phyloP scores from a whole-genome alignment of 768 basidiomycete genomes.

The Sarcodon sp. region DNA sequence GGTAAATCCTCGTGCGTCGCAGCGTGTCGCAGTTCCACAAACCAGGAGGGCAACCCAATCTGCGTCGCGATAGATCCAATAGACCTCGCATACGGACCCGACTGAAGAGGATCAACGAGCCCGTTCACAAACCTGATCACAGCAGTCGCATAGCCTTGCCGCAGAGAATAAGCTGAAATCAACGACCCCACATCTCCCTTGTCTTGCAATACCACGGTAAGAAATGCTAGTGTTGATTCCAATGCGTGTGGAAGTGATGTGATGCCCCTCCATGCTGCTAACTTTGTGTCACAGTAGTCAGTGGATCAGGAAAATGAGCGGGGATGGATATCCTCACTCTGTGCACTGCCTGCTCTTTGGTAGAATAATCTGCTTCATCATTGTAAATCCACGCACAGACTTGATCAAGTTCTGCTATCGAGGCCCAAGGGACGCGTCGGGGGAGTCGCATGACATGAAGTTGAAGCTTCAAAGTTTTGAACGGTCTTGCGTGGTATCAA shows the following conservation, averaged over 20 bases:
- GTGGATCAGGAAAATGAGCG: neutral
- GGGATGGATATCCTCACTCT: constrained; percentile 30
- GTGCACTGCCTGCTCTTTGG: constrained; percentile 46
- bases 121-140: constrained; percentile 89
- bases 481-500: too few relatives aligned
- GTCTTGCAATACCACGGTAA: constrained; percentile 51
- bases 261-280: constrained; percentile 70
- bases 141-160: constrained; percentile 72
- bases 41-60: constrained; percentile 74
- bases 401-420: constrained; percentile 56
- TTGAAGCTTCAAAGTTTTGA: too few relatives aligned
- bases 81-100: constrained; percentile 79
- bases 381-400: constrained; percentile 66
- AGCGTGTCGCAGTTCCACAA: constrained; percentile 89
- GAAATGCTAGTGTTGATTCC: constrained; percentile 54
- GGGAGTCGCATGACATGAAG: constrained; percentile 58
- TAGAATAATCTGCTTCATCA: constrained; percentile 45
- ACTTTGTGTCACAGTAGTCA: constrained; percentile 22
- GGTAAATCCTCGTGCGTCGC: constrained; percentile 95
- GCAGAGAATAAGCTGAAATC: constrained; percentile 33
- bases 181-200: constrained; percentile 6
- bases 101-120: constrained; percentile 88
- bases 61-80: constrained; percentile 83
- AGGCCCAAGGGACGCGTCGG: constrained; percentile 71
- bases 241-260: constrained; percentile 73